phyloP scores from a whole-genome alignment of 169 alveolate species.

The Eimeria maxima region DNA sequence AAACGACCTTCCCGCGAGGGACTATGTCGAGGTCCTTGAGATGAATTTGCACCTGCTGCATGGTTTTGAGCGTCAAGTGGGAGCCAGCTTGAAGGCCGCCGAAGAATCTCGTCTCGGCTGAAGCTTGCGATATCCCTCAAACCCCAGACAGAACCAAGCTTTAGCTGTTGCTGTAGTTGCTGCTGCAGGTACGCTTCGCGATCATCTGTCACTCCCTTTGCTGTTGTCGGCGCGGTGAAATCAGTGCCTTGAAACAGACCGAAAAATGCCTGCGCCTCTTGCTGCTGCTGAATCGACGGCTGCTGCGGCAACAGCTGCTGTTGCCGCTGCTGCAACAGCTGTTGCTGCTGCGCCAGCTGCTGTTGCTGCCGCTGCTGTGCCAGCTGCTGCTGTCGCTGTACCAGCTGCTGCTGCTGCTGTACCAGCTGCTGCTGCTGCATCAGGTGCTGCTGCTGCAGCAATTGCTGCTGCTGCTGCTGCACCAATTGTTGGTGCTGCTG shows the following conservation, averaged over 20 bases:
- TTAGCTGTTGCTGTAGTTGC: neutral
- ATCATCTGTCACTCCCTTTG: neutral
- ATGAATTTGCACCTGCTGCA: neutral
- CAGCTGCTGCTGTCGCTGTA: neutral
- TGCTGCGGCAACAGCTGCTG: neutral
- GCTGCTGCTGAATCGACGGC: neutral
- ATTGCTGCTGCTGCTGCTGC: neutral
- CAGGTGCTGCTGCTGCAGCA: slow-evolving; percentile 4
- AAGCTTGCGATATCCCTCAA: neutral
- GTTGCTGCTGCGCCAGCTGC: slow-evolving; percentile 4
- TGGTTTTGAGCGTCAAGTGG: neutral
- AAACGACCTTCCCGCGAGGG: neutral
- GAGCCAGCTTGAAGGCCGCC: neutral
- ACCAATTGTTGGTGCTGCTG: neutral
- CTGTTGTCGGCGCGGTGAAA: neutral
- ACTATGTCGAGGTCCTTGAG: neutral
- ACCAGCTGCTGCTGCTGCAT: neutral
- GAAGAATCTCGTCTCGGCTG: neutral
- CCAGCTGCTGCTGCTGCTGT: neutral
- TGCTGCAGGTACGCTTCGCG: neutral
- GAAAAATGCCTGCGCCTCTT: neutral
- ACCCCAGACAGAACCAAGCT: neutral
- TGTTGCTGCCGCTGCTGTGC: neutral
- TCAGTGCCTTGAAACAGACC: neutral
- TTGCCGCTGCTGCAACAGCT: neutral